A percentile compares a stretch with the other conserved stretches of the same genome.
Evolutionary conservation across 192 early-diverging fungal species (phyloP).

Genomic region (Coemansia sp.): DNA sequence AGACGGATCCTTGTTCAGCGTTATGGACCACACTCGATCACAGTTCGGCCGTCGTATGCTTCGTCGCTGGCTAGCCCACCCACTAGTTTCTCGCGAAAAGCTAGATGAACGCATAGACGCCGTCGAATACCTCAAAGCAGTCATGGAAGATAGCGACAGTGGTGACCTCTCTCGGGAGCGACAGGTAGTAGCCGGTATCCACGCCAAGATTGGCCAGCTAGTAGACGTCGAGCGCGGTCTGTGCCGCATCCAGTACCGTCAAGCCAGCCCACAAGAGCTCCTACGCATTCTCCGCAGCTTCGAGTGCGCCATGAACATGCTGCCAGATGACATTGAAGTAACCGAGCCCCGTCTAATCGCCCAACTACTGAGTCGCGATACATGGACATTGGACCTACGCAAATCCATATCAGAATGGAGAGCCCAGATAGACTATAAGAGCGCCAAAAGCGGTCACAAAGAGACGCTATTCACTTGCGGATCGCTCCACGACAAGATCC

Average conservation of each 20-base stretch:
- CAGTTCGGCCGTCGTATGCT: conserved; percentile 90
- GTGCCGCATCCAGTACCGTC: conserved; percentile 82
- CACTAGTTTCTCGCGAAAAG: conserved; percentile 60
- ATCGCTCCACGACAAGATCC: conserved; percentile 56
- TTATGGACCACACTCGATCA: conserved; percentile 81
- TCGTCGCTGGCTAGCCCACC: conserved; percentile 89
- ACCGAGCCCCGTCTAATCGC: conserved; percentile 29
- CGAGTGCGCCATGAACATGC: conserved; percentile 41
- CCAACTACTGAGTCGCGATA: conserved; percentile 43
- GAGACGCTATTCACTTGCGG: conserved; percentile 62
- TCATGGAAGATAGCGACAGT: conserved; percentile 53
- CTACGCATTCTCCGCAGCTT: conserved; percentile 67
- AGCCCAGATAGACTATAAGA: conserved; percentile 48
- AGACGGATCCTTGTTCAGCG: conserved; percentile 79
- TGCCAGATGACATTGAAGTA: conserved; percentile 16
- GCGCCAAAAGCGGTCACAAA: conserved; percentile 58
- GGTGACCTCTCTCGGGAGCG: neutral
- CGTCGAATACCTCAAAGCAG: conserved; percentile 73
- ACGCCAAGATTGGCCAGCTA: conserved; percentile 57
- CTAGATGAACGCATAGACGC: conserved; percentile 82
- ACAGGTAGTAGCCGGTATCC: conserved; percentile 44
- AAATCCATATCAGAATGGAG: conserved; percentile 39
- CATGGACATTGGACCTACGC: conserved; percentile 42
- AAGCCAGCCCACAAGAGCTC: conserved; percentile 84
- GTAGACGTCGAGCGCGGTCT: conserved; percentile 95